These are phyloP conservation scores for Domatiomyces catenatus DNA, from an alignment of 2,329 filamentous ascomycete species.

Conservation along the genomic window DNA sequence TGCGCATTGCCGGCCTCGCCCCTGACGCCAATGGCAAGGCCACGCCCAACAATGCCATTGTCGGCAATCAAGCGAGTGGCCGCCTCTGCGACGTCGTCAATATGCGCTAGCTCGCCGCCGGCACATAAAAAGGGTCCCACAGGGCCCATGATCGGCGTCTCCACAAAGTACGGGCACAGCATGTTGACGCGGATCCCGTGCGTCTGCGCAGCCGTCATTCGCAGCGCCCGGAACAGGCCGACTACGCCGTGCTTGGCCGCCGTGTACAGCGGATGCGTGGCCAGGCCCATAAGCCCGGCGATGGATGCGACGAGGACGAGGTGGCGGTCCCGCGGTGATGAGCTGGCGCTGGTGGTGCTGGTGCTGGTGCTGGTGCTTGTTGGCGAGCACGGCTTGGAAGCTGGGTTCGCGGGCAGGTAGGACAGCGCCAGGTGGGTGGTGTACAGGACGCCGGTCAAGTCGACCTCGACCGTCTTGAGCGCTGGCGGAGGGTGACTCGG, in stretches of 20 bases:
- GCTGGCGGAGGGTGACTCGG: conserved; percentile 27
- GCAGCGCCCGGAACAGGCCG: conserved; percentile 47
- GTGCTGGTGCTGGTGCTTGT: conserved; percentile 7
- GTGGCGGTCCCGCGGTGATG: conserved; percentile 40
- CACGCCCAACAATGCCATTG: conserved; percentile 40
- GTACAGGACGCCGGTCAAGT: conserved; percentile 49
- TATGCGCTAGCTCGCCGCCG: conserved; percentile 38
- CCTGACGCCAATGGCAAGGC: conserved; percentile 43
- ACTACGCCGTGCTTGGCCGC: conserved; percentile 51
- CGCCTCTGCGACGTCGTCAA: conserved; percentile 48
- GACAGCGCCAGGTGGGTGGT: conserved; percentile 45
- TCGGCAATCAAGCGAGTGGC: conserved; percentile 48
- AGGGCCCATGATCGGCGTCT: conserved; percentile 42
- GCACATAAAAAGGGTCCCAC: conserved; percentile 38
- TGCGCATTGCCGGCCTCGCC: conserved; percentile 28
- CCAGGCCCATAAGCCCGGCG: conserved; percentile 35
- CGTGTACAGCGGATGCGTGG: conserved; percentile 38
- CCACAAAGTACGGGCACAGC: conserved; percentile 51
- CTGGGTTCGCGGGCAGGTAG: conserved; percentile 36
- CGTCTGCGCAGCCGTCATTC: conserved; percentile 31
- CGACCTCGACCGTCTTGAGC: conserved; percentile 44
- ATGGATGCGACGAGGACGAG: conserved; percentile 49
- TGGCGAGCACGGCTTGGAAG: conserved; percentile 24
- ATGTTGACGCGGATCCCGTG: conserved; percentile 48
- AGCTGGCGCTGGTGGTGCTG: background rate